Conservation (phyloP, 1,284 basidiomycete genomes). For the Lignosus rhinocerotis region DNA sequence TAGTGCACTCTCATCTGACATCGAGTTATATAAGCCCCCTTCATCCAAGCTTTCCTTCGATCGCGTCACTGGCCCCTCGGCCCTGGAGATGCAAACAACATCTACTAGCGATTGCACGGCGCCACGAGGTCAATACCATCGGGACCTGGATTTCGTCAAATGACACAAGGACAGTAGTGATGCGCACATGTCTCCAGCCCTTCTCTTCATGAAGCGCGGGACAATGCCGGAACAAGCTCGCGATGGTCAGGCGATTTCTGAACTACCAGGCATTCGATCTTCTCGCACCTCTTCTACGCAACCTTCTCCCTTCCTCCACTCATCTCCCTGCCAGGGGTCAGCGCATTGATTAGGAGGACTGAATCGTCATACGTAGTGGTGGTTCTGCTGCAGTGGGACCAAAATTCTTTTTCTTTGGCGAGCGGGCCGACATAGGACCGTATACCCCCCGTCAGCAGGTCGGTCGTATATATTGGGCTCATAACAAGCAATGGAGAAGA, state of each 20-base stretch:
- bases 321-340: neutral
- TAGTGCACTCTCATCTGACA: no score
- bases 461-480: neutral
- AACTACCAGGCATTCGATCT: neutral
- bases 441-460: neutral
- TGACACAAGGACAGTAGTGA: neutral
- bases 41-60: neutral
- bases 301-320: neutral
- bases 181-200: neutral
- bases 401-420: neutral
- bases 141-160: neutral
- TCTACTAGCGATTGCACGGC: neutral
- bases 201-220: neutral
- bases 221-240: conserved; percentile 6
- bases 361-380: neutral
- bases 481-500: neutral
- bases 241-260: neutral
- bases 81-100: neutral
- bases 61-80: neutral
- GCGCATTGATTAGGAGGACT: conserved; percentile 1
- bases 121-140: neutral
- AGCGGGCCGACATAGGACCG: conserved; percentile 1
- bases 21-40: no score
- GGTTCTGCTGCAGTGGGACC: neutral
- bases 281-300: neutral